phyloP scores from a whole-genome alignment of 805 yeast species.

The Metschnikowia similis region DNA sequence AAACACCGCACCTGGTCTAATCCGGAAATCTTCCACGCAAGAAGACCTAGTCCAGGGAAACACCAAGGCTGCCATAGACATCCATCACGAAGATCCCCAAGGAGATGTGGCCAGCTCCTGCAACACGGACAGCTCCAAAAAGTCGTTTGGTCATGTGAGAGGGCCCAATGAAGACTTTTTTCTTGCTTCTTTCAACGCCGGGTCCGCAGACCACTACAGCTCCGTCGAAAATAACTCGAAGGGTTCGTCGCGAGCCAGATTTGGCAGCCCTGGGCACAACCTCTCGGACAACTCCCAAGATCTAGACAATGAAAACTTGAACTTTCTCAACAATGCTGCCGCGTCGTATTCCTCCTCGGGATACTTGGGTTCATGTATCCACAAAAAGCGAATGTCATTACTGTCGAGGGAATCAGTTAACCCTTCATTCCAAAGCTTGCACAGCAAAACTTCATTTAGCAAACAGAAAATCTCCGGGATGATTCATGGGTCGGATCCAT shows the following conservation, averaged over 20 bases:
- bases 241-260: neutral
- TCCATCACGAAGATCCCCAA: neutral
- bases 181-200: neutral
- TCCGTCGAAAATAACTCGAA: neutral
- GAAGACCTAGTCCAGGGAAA: neutral
- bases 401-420: constrained; percentile 10
- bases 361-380: neutral
- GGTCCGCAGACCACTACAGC: neutral
- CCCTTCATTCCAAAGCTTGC: constrained; percentile 6
- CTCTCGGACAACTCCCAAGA: constrained; percentile 16
- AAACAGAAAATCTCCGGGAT: neutral
- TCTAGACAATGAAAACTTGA: constrained; percentile 34
- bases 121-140: neutral
- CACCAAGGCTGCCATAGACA: neutral
- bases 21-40: neutral
- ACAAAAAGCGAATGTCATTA: neutral
- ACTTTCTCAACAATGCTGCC: constrained; percentile 18
- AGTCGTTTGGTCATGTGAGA: neutral
- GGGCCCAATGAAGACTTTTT: constrained; percentile 4
- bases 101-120: neutral
- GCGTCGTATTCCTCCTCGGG: constrained; percentile 13
- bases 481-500: neutral
- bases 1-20: neutral
- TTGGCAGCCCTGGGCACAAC: neutral
- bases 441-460: constrained; percentile 2